A percentile compares a stretch with the other conserved stretches of the same genome.
Evolutionary conservation across 2,329 filamentous ascomycete genomes (phyloP).

Genomic region (Clarireedia hainanense): DNA sequence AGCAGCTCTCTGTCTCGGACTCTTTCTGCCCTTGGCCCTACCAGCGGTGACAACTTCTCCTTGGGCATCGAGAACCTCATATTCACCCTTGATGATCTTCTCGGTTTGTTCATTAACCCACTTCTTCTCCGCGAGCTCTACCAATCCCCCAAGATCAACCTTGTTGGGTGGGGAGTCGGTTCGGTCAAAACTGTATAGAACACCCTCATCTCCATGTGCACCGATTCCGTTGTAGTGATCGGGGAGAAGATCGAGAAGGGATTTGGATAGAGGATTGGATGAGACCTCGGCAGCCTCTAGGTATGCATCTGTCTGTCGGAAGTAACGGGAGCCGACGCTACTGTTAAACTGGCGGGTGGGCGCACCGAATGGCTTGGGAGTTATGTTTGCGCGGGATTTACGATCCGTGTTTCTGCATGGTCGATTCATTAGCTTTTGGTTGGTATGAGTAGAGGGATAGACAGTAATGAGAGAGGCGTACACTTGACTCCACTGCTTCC

Average conservation of each 20-base stretch:
- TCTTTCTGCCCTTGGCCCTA: conserved; percentile 22
- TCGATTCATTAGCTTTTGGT: background rate
- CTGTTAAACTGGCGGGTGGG: conserved; percentile 11
- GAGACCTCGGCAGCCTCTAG: conserved; percentile 19
- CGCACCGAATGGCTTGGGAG: conserved; percentile 17
- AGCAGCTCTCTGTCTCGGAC: conserved; percentile 22
- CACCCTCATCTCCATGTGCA: conserved; percentile 13
- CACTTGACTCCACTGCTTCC: conserved; percentile 18
- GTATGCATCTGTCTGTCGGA: conserved; percentile 19
- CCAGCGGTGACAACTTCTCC: conserved; percentile 24
- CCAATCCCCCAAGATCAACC: conserved; percentile 24
- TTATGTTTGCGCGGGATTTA: conserved; percentile 16
- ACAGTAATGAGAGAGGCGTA: conserved; percentile 5
- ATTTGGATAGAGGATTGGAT: conserved; percentile 20
- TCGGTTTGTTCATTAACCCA: conserved; percentile 28
- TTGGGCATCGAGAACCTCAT: conserved; percentile 28
- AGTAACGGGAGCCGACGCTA: conserved; percentile 11
- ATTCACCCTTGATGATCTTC: conserved; percentile 27
- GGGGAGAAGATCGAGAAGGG: conserved; percentile 24
- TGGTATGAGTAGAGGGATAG: background rate
- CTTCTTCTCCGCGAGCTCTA: conserved; percentile 28
- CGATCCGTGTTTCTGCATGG: background rate
- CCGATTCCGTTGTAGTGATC: conserved; percentile 16
- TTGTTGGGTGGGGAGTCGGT: conserved; percentile 19
- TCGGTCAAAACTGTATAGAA: conserved; percentile 28